A percentile compares a stretch with the other conserved stretches of the same genome.
These are phyloP conservation scores for Dictyostelium brefeldianum DNA, from an alignment of 78 protist genomes.

Conservation along the genomic window DNA sequence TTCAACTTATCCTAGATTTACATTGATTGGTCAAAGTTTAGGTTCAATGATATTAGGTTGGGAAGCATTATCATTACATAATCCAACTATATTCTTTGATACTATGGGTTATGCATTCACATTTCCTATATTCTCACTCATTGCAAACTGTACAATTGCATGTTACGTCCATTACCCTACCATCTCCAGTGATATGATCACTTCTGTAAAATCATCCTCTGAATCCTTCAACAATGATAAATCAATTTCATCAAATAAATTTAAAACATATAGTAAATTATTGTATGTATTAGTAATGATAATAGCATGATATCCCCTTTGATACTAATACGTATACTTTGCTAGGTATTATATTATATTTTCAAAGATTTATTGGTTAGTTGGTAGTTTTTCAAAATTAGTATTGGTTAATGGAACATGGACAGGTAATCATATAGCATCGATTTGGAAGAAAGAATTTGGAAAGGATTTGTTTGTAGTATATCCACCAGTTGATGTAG, in stretches of 20 bases:
- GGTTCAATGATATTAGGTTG: conserved; percentile 77
- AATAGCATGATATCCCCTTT: no score
- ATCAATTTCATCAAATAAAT: conserved; percentile 35
- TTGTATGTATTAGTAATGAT: conserved; percentile 15
- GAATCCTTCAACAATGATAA: conserved; percentile 37
- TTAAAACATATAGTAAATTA: conserved; percentile 38
- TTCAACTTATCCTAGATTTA: conserved; percentile 59
- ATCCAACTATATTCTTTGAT: conserved; percentile 88
- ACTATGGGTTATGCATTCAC: conserved; percentile 94
- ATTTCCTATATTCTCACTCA: conserved; percentile 80
- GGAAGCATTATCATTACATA: conserved; percentile 62
- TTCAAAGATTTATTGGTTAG: conserved; percentile 79
- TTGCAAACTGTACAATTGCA: conserved; percentile 83
- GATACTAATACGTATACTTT: no score
- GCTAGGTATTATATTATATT: conserved; percentile 89
- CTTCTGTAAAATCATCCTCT: not conserved
- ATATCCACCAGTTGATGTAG: conserved; percentile 67
- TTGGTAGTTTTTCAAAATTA: conserved; percentile 73
- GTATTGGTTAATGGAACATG: conserved; percentile 94
- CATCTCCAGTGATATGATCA: conserved; percentile 87
- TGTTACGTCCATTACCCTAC: conserved; percentile 97
- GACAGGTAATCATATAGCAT: conserved; percentile 92
- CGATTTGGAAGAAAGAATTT: conserved; percentile 56
- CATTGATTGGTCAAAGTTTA: conserved; percentile 78
- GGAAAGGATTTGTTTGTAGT: conserved; percentile 9